A percentile compares a stretch with the other conserved stretches of the same genome.
phyloP scores from a whole-genome alignment of 208 protist genomes.

The Balamuthia mandrillaris region DNA sequence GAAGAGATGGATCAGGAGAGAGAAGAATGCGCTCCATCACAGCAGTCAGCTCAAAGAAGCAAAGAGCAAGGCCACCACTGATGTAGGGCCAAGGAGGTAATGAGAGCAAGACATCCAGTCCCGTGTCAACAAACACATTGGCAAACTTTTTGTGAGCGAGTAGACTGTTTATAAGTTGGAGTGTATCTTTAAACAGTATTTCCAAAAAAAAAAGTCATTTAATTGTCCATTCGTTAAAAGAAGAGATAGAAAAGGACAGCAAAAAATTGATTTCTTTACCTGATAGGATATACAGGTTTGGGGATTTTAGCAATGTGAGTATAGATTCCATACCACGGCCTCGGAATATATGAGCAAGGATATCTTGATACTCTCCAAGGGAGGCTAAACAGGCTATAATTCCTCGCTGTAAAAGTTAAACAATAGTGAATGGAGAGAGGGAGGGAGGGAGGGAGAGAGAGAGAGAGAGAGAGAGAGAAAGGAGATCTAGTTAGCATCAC shows the following conservation, averaged over 20 bases:
- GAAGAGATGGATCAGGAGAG: conserved; percentile 14
- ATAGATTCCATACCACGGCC: conserved; percentile 8
- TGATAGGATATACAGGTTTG: conserved; percentile 4
- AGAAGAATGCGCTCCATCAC: conserved; percentile 50
- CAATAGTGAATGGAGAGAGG: no score
- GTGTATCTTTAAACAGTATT: not conserved
- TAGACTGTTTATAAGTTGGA: conserved; percentile 23
- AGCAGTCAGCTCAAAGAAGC: conserved; percentile 38
- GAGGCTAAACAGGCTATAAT: not conserved
- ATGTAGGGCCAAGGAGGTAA: not conserved
- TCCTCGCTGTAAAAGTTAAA: conserved; percentile 1
- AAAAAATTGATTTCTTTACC: not conserved
- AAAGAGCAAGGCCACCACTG: conserved; percentile 41
- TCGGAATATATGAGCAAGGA: conserved; percentile 22
- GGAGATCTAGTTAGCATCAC: no score
- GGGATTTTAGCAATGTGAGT: conserved; percentile 16
- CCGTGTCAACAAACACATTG: conserved; percentile 50
- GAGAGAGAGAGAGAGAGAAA: no score
- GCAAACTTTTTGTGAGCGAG: conserved; percentile 54
- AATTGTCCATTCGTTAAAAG: not conserved
- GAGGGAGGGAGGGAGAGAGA: no score
- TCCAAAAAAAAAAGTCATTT: not conserved
- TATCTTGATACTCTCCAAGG: conserved; percentile 41
- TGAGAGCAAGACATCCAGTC: conserved; percentile 38
- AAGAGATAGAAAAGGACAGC: not conserved